Evolutionary conservation across 1,139 yeast species (phyloP), one percentile per base, ranked within the genome.

Genomic region (Diutina siamensis): DNA sequence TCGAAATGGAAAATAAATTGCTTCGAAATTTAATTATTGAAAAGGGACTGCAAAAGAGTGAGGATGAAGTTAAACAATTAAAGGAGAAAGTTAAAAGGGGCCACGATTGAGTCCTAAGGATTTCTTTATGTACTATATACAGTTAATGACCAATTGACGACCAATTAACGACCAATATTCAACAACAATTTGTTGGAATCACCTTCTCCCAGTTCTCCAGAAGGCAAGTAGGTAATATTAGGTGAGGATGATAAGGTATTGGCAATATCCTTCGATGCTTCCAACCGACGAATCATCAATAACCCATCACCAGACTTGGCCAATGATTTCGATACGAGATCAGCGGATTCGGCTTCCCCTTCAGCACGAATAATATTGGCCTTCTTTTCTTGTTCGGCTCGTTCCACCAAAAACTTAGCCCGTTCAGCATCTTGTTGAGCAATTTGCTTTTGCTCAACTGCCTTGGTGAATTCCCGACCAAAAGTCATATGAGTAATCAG

Each of bases 371-470:
- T 92, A 56, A 94, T 88, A 47, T 85, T 73, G 3, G 98, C 98
- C 63, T 83, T 89, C 63, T 95, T 80, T 65, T 92, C 97, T 66
- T 94, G 99, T 64, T 92, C 97, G 4, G 98, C 98, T 64, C 83
- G 85, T 61, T 89, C 97, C 46, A 94, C 99, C 50, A 88, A 73
- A 62, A 79, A 94, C 59, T 85, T 83, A 49, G 97, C 97, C 56
- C 98, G 78, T 68, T 94, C 98, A 21, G 99, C 97, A 60, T 94
- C 98, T 67, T 94, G 98, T 69, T 92, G 98, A 31, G 98, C 98
- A 65, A 94, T 94, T 66, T 94, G 98, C 67, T 94, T 94, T 68
- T 87, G 95, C 68, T 94, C 99, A 48, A 92, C 98, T 21, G 98
- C 97, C 66, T 87, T 89, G 48, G 99, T 94, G 69, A 94, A 94